Conservation (phyloP, 2,329 filamentous ascomycete genomes). For the Xylogone sp. region DNA sequence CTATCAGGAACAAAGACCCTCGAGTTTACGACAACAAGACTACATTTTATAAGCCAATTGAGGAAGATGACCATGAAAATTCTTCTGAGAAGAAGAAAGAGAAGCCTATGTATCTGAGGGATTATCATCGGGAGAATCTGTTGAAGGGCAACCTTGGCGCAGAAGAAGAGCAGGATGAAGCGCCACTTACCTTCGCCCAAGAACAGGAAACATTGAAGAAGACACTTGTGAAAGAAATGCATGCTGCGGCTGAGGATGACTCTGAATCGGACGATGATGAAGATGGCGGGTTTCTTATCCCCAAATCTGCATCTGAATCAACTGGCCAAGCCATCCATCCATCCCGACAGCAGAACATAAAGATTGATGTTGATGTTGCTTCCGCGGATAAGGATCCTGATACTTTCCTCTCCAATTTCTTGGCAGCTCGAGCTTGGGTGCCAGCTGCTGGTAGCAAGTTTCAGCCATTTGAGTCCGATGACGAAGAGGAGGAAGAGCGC, state of each 20-base stretch:
- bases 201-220: conserved; percentile 83
- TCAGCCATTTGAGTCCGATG: conserved; percentile 87
- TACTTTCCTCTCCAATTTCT: conserved; percentile 89
- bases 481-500: conserved; percentile 64
- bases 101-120: conserved; percentile 79
- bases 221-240: conserved; percentile 75
- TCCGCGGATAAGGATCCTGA: conserved; percentile 87
- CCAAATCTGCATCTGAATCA: conserved; percentile 50
- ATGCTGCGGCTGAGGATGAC: conserved; percentile 51
- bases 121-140: conserved; percentile 92
- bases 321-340: conserved; percentile 50
- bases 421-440: conserved; percentile 89
- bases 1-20: conserved; percentile 87
- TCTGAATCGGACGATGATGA: conserved; percentile 47
- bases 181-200: conserved; percentile 70
- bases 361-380: conserved; percentile 61
- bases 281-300: conserved; percentile 65
- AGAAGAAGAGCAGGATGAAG: conserved; percentile 54
- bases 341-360: conserved; percentile 47
- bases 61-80: conserved; percentile 41
- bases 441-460: conserved; percentile 63
- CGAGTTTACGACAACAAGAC: conserved; percentile 77
- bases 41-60: conserved; percentile 71
- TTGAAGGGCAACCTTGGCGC: conserved; percentile 64
- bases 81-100: conserved; percentile 56